Conservation (phyloP, 805 yeast genomes). For the Ogataea pini region DNA sequence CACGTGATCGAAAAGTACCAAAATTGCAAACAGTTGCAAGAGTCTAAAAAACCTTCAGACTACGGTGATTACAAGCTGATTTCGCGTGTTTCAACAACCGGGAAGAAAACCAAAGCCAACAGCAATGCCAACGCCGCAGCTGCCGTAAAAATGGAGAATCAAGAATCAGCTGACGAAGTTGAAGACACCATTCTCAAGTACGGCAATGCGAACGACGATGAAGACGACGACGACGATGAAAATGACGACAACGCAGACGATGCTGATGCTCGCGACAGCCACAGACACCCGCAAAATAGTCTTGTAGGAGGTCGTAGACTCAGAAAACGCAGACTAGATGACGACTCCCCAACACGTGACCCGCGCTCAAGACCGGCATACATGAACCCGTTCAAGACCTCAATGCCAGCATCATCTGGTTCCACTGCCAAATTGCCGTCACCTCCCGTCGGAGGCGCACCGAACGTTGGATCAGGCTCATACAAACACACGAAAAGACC, state of each 20-base stretch:
- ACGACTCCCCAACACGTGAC: constrained; percentile 7
- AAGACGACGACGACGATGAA: constrained; percentile 13
- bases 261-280: constrained; percentile 14
- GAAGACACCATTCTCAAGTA: constrained; percentile 9
- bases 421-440: constrained; percentile 3
- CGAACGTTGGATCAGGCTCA: background rate
- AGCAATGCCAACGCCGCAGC: background rate
- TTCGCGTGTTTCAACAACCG: constrained; percentile 27
- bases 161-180: constrained; percentile 10
- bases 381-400: constrained; percentile 4
- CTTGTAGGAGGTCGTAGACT: background rate
- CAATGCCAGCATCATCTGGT: constrained; percentile 4
- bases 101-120: constrained; percentile 18
- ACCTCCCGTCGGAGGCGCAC: background rate
- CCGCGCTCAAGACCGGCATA: constrained; percentile 5
- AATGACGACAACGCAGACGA: background rate
- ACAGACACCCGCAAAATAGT: background rate
- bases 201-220: constrained; percentile 16
- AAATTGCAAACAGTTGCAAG: constrained; percentile 41
- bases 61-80: constrained; percentile 58
- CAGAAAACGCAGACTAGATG: constrained; percentile 4
- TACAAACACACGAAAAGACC: constrained; percentile 45
- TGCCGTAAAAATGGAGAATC: constrained; percentile 3
- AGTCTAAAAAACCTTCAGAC: constrained; percentile 62
- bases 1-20: constrained; percentile 47